Percentiles rank a stretch among this genome's conserved stretches.
Evolutionary conservation across 106 monocot genomes (phyloP).

Genomic region (Dendrobium catenatum): DNA sequence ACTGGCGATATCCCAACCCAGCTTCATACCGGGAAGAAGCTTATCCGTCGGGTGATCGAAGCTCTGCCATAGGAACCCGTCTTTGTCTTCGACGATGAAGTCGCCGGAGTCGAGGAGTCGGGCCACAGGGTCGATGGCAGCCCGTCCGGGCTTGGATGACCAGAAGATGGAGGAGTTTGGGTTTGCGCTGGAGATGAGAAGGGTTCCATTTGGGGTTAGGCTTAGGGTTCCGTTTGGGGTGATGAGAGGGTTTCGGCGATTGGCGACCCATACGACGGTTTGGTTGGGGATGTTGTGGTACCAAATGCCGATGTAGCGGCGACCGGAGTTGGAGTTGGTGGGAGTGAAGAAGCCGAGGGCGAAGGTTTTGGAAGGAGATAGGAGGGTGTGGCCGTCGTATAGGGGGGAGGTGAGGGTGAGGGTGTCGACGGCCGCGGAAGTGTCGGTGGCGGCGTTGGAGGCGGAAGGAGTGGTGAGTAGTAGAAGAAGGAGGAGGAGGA

Average conservation of each 20-base stretch:
- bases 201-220: neutral
- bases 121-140: neutral
- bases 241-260: neutral
- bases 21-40: neutral
- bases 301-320: slow-evolving; percentile 6
- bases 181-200: neutral
- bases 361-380: slow-evolving; percentile 25
- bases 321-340: neutral
- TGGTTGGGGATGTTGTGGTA: slow-evolving; percentile 3
- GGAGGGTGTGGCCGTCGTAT: slow-evolving; percentile 9
- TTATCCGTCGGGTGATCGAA: neutral
- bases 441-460: neutral
- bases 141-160: neutral
- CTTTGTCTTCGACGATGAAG: slow-evolving; percentile 18
- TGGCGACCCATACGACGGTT: slow-evolving; percentile 11
- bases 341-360: slow-evolving; percentile 40
- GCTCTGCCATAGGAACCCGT: neutral
- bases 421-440: neutral
- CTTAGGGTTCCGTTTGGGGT: neutral
- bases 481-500: neutral
- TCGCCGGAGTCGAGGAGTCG: slow-evolving; percentile 26
- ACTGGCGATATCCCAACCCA: neutral
- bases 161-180: neutral
- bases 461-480: neutral
- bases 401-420: neutral